Evolutionary conservation across 1,284 basidiomycete genomes (phyloP).

Genomic region (Neonothopanus nambi): DNA sequence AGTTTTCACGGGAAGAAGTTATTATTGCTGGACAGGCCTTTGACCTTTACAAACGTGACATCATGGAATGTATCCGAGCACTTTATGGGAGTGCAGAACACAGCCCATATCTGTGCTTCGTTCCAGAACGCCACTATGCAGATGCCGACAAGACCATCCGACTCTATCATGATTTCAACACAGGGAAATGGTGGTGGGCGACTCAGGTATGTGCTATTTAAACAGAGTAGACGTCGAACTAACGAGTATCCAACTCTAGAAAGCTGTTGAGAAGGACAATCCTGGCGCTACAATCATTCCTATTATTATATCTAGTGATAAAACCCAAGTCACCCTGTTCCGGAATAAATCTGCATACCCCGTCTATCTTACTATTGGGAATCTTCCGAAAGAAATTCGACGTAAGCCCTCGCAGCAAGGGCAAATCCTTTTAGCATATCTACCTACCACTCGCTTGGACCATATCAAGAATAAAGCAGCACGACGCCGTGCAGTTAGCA

Average conservation of each 20-base stretch:
- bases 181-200: too few relatives aligned
- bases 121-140: too few relatives aligned
- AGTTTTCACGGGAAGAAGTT: slow-evolving; percentile 5
- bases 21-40: too few relatives aligned
- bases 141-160: too few relatives aligned
- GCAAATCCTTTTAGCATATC: slow-evolving; percentile 39
- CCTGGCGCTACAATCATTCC: slow-evolving; percentile 40
- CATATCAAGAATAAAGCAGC: slow-evolving; percentile 31
- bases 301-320: slow-evolving; percentile 27
- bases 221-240: too few relatives aligned
- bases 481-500: slow-evolving; percentile 28
- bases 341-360: slow-evolving; percentile 41
- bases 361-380: slow-evolving; percentile 44
- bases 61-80: too few relatives aligned
- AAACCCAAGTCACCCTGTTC: slow-evolving; percentile 34
- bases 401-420: slow-evolving; percentile 34
- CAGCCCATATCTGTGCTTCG: too few relatives aligned
- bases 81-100: too few relatives aligned
- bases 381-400: slow-evolving; percentile 41
- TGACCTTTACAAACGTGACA: too few relatives aligned
- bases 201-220: too few relatives aligned
- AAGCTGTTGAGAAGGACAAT: slow-evolving; percentile 23
- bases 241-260: too few relatives aligned
- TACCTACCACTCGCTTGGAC: slow-evolving; percentile 34
- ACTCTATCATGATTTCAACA: too few relatives aligned